Evolutionary conservation across 2,329 filamentous ascomycete species (phyloP).

Genomic region (Plectosphaerella cucumerina): DNA sequence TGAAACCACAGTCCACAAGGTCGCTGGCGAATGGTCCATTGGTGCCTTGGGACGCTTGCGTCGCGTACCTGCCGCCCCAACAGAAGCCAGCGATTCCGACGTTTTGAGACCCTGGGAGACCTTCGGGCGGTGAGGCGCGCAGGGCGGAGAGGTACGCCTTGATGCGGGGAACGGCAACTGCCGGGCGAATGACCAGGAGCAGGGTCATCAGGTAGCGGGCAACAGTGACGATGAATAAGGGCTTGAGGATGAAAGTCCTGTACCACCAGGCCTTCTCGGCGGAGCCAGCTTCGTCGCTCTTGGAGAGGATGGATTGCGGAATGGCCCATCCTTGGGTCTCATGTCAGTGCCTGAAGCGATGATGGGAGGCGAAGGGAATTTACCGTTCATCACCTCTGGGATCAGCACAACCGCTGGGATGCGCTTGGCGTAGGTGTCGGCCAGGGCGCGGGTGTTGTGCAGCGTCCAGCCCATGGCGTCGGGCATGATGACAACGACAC

Average conservation of each 20-base stretch:
- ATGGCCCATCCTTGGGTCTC: constrained; percentile 20
- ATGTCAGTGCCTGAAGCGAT: neutral
- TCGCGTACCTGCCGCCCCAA: constrained; percentile 56
- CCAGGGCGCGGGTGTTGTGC: constrained; percentile 46
- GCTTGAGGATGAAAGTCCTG: neutral
- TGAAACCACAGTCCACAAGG: constrained; percentile 48
- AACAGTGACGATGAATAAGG: neutral
- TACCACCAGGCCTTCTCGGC: neutral
- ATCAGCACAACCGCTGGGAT: constrained; percentile 45
- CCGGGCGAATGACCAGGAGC: constrained; percentile 22
- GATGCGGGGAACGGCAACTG: constrained; percentile 28
- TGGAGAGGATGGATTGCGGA: constrained; percentile 23
- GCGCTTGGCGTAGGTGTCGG: constrained; percentile 49
- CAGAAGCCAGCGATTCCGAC: constrained; percentile 57
- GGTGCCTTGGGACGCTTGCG: constrained; percentile 36
- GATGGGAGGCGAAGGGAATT: neutral
- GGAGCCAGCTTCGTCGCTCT: constrained; percentile 14
- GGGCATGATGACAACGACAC: constrained; percentile 48
- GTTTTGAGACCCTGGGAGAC: constrained; percentile 12
- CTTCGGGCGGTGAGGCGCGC: constrained; percentile 19
- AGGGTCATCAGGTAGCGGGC: constrained; percentile 23
- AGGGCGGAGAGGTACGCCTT: constrained; percentile 30
- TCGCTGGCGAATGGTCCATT: constrained; percentile 15
- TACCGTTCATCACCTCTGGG: constrained; percentile 51
- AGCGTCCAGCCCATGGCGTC: constrained; percentile 54